phyloP scores from a whole-genome alignment of 345 rosid genomes.

The Gossypium arboreum region DNA sequence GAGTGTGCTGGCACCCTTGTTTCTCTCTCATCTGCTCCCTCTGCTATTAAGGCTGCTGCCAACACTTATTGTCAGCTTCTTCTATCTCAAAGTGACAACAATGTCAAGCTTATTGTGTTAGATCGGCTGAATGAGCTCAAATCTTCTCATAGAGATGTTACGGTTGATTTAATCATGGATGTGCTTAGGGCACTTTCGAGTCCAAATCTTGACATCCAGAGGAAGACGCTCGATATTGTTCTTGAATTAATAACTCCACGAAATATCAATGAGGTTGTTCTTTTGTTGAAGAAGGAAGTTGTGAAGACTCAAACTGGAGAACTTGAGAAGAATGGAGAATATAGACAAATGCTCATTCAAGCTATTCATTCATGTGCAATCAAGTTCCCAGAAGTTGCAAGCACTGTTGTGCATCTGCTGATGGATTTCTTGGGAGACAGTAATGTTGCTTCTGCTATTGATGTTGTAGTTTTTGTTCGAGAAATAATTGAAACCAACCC shows the following conservation, averaged over 20 bases:
- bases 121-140: conserved; percentile 68
- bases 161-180: conserved; percentile 77
- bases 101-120: conserved; percentile 74
- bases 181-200: conserved; percentile 80
- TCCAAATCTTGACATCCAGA: conserved; percentile 68
- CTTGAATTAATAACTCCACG: conserved; percentile 68
- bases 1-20: conserved; percentile 74
- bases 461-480: conserved; percentile 65
- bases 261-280: conserved; percentile 65
- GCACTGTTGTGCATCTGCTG: conserved; percentile 75
- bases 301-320: conserved; percentile 80
- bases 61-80: conserved; percentile 73
- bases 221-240: conserved; percentile 66
- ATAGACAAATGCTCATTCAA: conserved; percentile 79
- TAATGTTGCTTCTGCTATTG: conserved; percentile 74
- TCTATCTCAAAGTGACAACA: conserved; percentile 74
- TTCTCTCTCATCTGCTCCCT: conserved; percentile 77
- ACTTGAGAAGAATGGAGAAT: conserved; percentile 74
- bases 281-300: conserved; percentile 74
- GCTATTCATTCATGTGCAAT: conserved; percentile 82
- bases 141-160: conserved; percentile 58
- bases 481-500: conserved; percentile 79
- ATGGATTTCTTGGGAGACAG: conserved; percentile 82
- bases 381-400: conserved; percentile 84
- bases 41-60: conserved; percentile 70